A percentile compares a stretch with the other conserved stretches of the same genome.
Evolutionary conservation across 1,284 basidiomycete species (phyloP).

Genomic region (Xerocomus nothofagi): DNA sequence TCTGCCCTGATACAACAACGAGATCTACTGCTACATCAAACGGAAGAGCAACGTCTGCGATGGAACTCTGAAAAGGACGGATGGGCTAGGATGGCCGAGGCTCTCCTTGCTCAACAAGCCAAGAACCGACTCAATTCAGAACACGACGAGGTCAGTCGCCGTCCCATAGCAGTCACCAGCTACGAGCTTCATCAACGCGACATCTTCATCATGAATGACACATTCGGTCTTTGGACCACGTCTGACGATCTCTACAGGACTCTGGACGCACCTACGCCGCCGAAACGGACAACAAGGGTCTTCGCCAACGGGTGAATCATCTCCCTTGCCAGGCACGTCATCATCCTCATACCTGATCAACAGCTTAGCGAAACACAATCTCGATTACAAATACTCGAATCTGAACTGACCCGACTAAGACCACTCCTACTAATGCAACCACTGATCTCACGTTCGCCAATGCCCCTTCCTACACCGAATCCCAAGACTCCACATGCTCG

Average conservation of each 20-base stretch:
- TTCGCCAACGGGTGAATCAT: conserved; percentile 52
- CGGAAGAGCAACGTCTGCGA: conserved; percentile 53
- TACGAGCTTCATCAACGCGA: background rate
- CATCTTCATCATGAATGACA: background rate
- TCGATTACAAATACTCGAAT: conserved; percentile 42
- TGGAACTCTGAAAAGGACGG: conserved; percentile 61
- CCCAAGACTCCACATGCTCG: conserved; percentile 20
- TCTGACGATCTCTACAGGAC: conserved; percentile 42
- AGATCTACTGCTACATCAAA: conserved; percentile 52
- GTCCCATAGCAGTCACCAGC: background rate
- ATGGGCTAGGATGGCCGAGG: conserved; percentile 64
- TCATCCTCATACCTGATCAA: conserved; percentile 10
- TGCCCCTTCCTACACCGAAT: conserved; percentile 23
- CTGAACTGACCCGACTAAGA: conserved; percentile 43
- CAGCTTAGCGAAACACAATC: conserved; percentile 44
- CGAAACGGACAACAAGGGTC: conserved; percentile 54
- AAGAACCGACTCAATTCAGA: conserved; percentile 35
- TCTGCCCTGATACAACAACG: conserved; percentile 53
- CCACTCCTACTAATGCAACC: conserved; percentile 50
- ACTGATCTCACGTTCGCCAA: conserved; percentile 25
- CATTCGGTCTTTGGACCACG: background rate
- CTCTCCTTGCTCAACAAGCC: conserved; percentile 51
- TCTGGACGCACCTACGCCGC: conserved; percentile 47
- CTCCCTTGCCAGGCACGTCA: background rate
- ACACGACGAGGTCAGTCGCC: conserved; percentile 46